A percentile compares a stretch with the other conserved stretches of the same genome.
phyloP scores from a whole-genome alignment of 1,139 yeast species.

The Hyphopichia fennica region DNA sequence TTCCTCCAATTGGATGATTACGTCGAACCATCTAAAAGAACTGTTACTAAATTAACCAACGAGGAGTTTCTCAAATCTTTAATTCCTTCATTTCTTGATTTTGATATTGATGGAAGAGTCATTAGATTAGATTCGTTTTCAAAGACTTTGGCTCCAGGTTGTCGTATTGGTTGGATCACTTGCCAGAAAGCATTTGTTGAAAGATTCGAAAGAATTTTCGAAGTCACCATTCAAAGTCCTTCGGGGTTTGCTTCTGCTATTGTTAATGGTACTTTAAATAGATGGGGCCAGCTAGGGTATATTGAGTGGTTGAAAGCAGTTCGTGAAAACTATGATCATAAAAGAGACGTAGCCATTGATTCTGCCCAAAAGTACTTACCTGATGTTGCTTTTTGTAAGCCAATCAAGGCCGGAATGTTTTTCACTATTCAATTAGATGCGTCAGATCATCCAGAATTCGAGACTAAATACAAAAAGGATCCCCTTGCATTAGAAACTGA shows the following conservation, averaged over 20 bases:
- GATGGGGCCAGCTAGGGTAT: constrained; percentile 54
- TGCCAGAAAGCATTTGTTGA: constrained; percentile 70
- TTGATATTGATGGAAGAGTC: constrained; percentile 89
- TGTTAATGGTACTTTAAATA: constrained; percentile 53
- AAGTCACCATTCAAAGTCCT: constrained; percentile 81
- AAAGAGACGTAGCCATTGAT: constrained; percentile 72
- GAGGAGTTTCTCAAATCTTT: constrained; percentile 64
- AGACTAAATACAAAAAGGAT: constrained; percentile 52
- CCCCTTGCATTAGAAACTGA: constrained; percentile 62
- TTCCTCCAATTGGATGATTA: constrained; percentile 84
- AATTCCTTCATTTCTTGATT: constrained; percentile 74
- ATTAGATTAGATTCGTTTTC: constrained; percentile 88
- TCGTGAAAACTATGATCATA: constrained; percentile 76
- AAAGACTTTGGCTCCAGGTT: constrained; percentile 90
- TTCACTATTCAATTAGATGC: constrained; percentile 78
- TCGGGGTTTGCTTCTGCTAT: constrained; percentile 79
- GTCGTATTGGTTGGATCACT: constrained; percentile 88
- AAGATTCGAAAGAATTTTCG: constrained; percentile 71
- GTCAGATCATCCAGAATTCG: constrained; percentile 72
- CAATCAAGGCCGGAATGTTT: constrained; percentile 95
- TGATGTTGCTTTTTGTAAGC: constrained; percentile 52
- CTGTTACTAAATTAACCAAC: constrained; percentile 34
- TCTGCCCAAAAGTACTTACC: constrained; percentile 65
- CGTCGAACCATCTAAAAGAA: too few relatives aligned
- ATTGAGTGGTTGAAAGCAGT: constrained; percentile 87